These are phyloP conservation scores for Phytophthora kernoviae DNA, from an alignment of 352 stramenopile species.

Conservation along the genomic window DNA sequence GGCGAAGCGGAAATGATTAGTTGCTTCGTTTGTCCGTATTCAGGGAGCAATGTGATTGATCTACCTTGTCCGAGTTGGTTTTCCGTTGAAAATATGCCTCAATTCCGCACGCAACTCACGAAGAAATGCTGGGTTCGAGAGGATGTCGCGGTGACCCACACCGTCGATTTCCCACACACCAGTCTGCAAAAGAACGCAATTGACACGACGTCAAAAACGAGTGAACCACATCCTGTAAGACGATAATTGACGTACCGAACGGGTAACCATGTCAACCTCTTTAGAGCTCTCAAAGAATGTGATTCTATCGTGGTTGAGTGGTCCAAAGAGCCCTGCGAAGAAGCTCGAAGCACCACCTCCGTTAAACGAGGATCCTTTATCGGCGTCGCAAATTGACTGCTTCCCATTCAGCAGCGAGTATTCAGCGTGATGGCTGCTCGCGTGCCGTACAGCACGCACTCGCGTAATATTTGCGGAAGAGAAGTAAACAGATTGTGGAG, in stretches of 20 bases:
- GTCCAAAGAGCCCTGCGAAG: slow-evolving; percentile 69
- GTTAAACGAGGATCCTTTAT: slow-evolving; percentile 14
- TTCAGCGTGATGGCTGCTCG: slow-evolving; percentile 58
- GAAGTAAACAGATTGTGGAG: slow-evolving; percentile 78
- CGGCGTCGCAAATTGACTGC: slow-evolving; percentile 37
- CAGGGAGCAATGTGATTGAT: neutral
- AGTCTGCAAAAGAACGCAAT: slow-evolving; percentile 44
- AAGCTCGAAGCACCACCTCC: slow-evolving; percentile 40
- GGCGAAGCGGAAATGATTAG: no score
- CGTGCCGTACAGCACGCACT: slow-evolving; percentile 52
- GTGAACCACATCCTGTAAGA: neutral
- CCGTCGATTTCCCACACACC: slow-evolving; percentile 85
- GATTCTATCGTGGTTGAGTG: slow-evolving; percentile 55
- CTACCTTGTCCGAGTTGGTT: slow-evolving; percentile 59
- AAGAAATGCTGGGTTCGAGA: slow-evolving; percentile 72
- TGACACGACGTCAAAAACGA: neutral
- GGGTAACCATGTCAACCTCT: slow-evolving; percentile 25
- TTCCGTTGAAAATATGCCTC: slow-evolving; percentile 69
- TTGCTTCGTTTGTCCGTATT: neutral
- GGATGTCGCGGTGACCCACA: slow-evolving; percentile 71
- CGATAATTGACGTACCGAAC: slow-evolving; percentile 37
- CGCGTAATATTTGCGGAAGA: slow-evolving; percentile 54
- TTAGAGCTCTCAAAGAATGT: slow-evolving; percentile 76
- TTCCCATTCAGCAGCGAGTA: slow-evolving; percentile 57
- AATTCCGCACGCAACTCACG: slow-evolving; percentile 76